phyloP scores from a whole-genome alignment of 148 eudicot species.

The Cornus florida region DNA sequence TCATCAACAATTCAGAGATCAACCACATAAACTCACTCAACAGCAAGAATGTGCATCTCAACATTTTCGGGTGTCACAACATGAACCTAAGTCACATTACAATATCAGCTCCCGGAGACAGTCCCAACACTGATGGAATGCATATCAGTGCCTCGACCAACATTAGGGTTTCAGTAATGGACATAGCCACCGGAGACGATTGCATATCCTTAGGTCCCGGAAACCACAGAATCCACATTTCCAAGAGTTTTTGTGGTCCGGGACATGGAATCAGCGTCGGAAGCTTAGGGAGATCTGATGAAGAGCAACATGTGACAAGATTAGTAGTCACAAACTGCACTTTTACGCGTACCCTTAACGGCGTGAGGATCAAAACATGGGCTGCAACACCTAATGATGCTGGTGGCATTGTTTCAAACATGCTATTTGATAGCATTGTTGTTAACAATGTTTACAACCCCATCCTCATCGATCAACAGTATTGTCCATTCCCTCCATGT shows the following conservation, averaged over 20 bases:
- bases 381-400: too few species aligned
- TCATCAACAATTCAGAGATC: slow-evolving; percentile 10
- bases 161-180: slow-evolving; percentile 14
- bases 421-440: too few species aligned
- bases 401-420: too few species aligned
- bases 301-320: not conserved
- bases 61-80: slow-evolving; percentile 38
- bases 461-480: too few species aligned
- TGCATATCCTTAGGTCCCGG: slow-evolving; percentile 40
- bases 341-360: too few species aligned
- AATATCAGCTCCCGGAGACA: slow-evolving; percentile 35
- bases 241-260: slow-evolving; percentile 36
- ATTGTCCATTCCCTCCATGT: too few species aligned
- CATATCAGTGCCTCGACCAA: slow-evolving; percentile 23
- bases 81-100: slow-evolving; percentile 12
- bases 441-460: too few species aligned
- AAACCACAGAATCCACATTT: slow-evolving; percentile 20
- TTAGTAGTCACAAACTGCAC: too few species aligned
- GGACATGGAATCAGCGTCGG: slow-evolving; percentile 56
- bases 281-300: slow-evolving; percentile 27
- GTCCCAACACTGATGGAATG: slow-evolving; percentile 52
- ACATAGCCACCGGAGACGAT: slow-evolving; percentile 41
- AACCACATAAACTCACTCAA: slow-evolving; percentile 24
- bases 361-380: too few species aligned
- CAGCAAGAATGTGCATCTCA: slow-evolving; percentile 40